phyloP scores from a whole-genome alignment of 2,329 filamentous ascomycete species.

The Dendryphion nanum region DNA sequence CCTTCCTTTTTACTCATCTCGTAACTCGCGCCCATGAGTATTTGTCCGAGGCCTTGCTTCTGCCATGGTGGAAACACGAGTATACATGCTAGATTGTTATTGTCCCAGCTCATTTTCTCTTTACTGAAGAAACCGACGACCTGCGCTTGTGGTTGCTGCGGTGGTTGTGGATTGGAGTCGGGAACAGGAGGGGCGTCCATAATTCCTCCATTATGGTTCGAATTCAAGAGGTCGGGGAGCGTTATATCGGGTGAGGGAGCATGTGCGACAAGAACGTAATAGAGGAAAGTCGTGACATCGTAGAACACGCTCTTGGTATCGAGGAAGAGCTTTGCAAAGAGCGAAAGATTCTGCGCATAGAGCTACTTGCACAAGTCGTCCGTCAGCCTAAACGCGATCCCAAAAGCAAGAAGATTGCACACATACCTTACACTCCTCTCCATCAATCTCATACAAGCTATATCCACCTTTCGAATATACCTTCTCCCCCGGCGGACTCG shows the following conservation, averaged over 20 bases:
- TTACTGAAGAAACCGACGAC: conserved; percentile 98
- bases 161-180: background rate
- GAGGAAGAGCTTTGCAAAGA: conserved; percentile 96
- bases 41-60: conserved; percentile 78
- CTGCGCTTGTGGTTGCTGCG: conserved; percentile 36
- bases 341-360: conserved; percentile 91
- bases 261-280: conserved; percentile 84
- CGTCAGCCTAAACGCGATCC: too few relatives aligned
- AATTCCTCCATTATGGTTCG: background rate
- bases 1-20: conserved; percentile 83
- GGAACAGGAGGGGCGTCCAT: background rate
- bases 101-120: conserved; percentile 98
- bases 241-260: conserved; percentile 42
- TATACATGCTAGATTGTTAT: conserved; percentile 96
- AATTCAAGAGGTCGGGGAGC: conserved; percentile 6
- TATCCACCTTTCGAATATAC: conserved; percentile 79
- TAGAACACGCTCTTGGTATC: conserved; percentile 99
- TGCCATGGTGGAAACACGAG: conserved; percentile 96
- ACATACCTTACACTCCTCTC: conserved; percentile 67
- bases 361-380: conserved; percentile 45
- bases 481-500: conserved; percentile 62
- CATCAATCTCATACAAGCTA: conserved; percentile 90
- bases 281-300: conserved; percentile 90
- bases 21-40: conserved; percentile 92
- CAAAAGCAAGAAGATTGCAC: conserved; percentile 15